Base-by-base conservation (phyloP, 768 basidiomycete species). In the Mycena leptocephala region DNA sequence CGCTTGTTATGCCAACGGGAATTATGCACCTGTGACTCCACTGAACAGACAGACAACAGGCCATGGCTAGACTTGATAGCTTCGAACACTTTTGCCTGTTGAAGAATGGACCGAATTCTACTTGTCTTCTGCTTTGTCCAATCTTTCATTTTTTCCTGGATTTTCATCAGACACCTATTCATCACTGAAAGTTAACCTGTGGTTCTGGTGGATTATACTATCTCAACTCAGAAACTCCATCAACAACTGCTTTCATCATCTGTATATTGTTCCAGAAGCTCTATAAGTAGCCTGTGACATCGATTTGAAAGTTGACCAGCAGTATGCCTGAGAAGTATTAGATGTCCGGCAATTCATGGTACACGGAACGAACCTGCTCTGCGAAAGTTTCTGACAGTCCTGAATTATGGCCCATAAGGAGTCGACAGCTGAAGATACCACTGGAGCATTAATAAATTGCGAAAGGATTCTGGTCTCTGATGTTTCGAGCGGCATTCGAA, bases 221-320 rank as follows among this genome's bases (percentile, higher is more conserved):
- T 16, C n/a, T 9, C 51, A 2, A 53, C 51, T 53, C 14, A 26
- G 51, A 9, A 20, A 85, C 84, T 59, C 81, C 82, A 26, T 72
- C 58, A 11, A 84, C 77, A 24, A 87, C 81, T 61, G 78, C 82
- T 84, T 26, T 76, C 78, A 18, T 67, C 70, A 11, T 83, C 72
- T n/a, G 80, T 79, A 41, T 80, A 79, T 18, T 83, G 81, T 18
- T 88, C 85, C 28, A 79, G 81, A 11, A 90, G 78, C 20, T 87
- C 83, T 11, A 85, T 80, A 56, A 91, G 78, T 39, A 91, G 81
- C n/a, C 82, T 82, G 76, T 88, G 80, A 74, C 88, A 90, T 63
- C 90, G 84, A 78, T 89, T 87, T 30, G 85, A 82, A 18, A 91
- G 84, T 70, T 88, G 89, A 30, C 79, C 79, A 56, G 89, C 85